Conservation (phyloP, 768 basidiomycete species). For the Grammothele lineata region DNA sequence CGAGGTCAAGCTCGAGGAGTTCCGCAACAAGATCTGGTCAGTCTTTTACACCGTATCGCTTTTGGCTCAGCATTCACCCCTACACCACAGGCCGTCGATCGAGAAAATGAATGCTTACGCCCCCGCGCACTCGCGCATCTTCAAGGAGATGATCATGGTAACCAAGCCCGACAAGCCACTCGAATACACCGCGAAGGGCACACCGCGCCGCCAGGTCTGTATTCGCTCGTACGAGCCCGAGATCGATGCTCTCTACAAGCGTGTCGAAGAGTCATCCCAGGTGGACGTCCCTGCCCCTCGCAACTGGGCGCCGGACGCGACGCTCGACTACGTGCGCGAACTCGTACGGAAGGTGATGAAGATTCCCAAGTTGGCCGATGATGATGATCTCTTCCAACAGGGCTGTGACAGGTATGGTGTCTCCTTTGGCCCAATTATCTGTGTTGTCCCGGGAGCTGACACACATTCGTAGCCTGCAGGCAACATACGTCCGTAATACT, state of each 20-base stretch:
- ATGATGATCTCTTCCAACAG: slow-evolving; percentile 36
- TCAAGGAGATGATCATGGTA: slow-evolving; percentile 32
- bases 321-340: slow-evolving; percentile 27
- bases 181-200: slow-evolving; percentile 28
- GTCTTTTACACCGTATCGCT: background rate
- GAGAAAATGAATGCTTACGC: slow-evolving; percentile 24
- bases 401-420: slow-evolving; percentile 43
- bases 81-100: slow-evolving; percentile 18
- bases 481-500: slow-evolving; percentile 25
- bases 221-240: slow-evolving; percentile 33
- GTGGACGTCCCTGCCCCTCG: slow-evolving; percentile 25
- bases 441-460: background rate
- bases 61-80: background rate
- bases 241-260: slow-evolving; percentile 34
- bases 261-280: slow-evolving; percentile 30
- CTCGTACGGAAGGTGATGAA: slow-evolving; percentile 32
- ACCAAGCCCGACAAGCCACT: slow-evolving; percentile 26
- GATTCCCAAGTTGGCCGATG: slow-evolving; percentile 25
- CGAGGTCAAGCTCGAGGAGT: slow-evolving; percentile 7
- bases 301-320: slow-evolving; percentile 21
- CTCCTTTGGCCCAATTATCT: too few relatives aligned
- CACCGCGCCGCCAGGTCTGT: slow-evolving; percentile 22
- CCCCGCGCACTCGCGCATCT: slow-evolving; percentile 25
- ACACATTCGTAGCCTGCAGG: slow-evolving; percentile 14
- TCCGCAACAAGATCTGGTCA: slow-evolving; percentile 13